These are phyloP conservation scores for Solanum aculeatissimum DNA, from an alignment of 305 asterid genomes.

Conservation along the genomic window DNA sequence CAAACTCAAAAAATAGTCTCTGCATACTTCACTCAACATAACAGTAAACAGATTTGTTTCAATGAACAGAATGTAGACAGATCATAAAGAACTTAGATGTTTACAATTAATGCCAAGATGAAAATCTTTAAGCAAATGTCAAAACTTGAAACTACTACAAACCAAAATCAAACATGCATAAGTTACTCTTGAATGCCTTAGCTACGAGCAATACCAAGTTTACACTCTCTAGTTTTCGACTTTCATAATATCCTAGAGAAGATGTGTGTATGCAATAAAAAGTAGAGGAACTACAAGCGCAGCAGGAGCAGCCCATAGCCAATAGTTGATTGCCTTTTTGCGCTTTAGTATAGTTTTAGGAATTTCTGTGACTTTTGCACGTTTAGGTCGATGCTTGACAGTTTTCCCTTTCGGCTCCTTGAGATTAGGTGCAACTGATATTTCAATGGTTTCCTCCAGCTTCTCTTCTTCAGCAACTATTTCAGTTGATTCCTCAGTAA, in stretches of 20 bases:
- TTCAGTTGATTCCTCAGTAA: constrained; percentile 35
- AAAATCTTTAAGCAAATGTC: constrained; percentile 1
- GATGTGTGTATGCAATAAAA: constrained; percentile 1
- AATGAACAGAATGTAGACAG: background rate
- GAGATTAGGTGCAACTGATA: constrained; percentile 23
- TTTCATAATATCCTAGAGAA: background rate
- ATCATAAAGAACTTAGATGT: background rate
- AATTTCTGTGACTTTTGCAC: constrained; percentile 27
- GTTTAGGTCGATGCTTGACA: constrained; percentile 28
- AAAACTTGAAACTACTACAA: constrained; percentile 16
- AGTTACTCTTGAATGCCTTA: constrained; percentile 7
- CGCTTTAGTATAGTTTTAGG: constrained; percentile 61
- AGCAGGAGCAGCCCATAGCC: constrained; percentile 13
- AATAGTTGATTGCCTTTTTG: constrained; percentile 33
- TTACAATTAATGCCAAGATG: background rate
- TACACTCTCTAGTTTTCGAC: background rate
- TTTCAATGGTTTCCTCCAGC: constrained; percentile 38
- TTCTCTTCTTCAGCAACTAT: constrained; percentile 35
- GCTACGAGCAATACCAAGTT: constrained; percentile 8
- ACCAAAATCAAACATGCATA: background rate
- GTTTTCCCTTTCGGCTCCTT: constrained; percentile 38
- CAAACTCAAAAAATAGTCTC: background rate
- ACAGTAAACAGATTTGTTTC: background rate
- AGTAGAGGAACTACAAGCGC: background rate
- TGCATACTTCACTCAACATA: background rate